These are phyloP conservation scores for Rhizopogon rudus DNA, from an alignment of 768 basidiomycete genomes.

Conservation along the genomic window DNA sequence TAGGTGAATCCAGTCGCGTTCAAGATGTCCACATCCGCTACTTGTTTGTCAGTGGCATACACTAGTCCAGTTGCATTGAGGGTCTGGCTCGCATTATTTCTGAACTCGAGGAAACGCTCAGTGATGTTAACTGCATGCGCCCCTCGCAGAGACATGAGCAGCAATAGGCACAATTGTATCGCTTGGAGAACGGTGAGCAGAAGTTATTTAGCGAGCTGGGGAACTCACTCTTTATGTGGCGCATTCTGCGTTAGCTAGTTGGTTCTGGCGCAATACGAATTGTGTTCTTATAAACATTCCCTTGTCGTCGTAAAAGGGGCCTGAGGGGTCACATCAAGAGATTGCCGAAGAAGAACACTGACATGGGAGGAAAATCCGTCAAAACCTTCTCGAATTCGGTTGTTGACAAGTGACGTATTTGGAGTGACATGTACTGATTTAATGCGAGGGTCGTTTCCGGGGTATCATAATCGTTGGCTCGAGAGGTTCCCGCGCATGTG, in stretches of 20 bases:
- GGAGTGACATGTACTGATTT: no score
- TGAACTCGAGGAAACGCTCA: conserved; percentile 8
- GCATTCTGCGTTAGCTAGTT: neutral
- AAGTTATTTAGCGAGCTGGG: neutral
- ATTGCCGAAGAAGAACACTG: no score
- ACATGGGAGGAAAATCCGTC: no score
- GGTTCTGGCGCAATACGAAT: neutral
- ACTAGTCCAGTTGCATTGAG: conserved; percentile 1
- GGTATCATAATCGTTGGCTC: no score
- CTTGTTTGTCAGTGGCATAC: neutral
- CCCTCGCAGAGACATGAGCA: neutral
- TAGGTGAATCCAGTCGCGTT: conserved; percentile 8
- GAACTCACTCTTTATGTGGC: neutral
- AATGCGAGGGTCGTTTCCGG: no score
- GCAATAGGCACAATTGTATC: neutral
- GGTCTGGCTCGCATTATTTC: neutral
- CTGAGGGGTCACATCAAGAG: no score
- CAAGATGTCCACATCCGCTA: neutral
- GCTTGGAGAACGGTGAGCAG: neutral
- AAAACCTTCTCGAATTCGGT: no score
- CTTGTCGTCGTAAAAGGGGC: no score
- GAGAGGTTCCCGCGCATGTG: no score
- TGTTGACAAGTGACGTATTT: no score
- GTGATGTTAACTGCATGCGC: conserved; percentile 2
- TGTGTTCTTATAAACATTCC: neutral